A percentile compares a stretch with the other conserved stretches of the same genome.
These are phyloP conservation scores for Saccharomyces uvarum DNA, from an alignment of 1,139 yeast species.

Conservation along the genomic window DNA sequence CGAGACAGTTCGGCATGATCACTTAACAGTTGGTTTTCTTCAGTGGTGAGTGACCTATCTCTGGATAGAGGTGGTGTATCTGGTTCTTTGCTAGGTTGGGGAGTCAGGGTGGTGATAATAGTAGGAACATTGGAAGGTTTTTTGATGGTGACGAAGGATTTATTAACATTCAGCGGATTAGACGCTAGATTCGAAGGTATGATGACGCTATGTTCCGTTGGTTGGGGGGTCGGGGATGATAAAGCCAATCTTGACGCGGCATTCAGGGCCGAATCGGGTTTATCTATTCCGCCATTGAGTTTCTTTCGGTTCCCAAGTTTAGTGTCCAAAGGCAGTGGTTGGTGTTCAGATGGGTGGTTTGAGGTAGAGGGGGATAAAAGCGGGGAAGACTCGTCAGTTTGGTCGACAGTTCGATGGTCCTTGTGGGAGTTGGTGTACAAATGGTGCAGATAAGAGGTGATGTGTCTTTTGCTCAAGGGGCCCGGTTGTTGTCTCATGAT, in stretches of 20 bases:
- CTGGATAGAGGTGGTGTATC: neutral
- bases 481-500: slow-evolving; percentile 81
- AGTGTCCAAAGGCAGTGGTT: neutral
- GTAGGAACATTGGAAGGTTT: slow-evolving; percentile 33
- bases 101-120: slow-evolving; percentile 9
- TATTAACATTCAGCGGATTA: slow-evolving; percentile 70
- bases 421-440: slow-evolving; percentile 30
- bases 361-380: neutral
- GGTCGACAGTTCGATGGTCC: slow-evolving; percentile 1
- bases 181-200: slow-evolving; percentile 69
- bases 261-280: neutral
- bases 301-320: neutral
- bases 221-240: neutral
- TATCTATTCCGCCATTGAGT: neutral
- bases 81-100: neutral
- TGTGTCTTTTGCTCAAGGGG: slow-evolving; percentile 67
- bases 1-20: slow-evolving; percentile 15
- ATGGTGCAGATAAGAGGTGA: slow-evolving; percentile 60
- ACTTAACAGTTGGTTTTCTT: slow-evolving; percentile 8
- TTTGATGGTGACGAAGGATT: slow-evolving; percentile 63
- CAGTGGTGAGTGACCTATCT: neutral
- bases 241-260: neutral
- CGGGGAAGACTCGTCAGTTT: neutral
- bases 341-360: neutral
- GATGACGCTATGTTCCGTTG: slow-evolving; percentile 14